These are phyloP conservation scores for Gossypium schwendimanii DNA, from an alignment of 441 rosid species.

Conservation along the genomic window DNA sequence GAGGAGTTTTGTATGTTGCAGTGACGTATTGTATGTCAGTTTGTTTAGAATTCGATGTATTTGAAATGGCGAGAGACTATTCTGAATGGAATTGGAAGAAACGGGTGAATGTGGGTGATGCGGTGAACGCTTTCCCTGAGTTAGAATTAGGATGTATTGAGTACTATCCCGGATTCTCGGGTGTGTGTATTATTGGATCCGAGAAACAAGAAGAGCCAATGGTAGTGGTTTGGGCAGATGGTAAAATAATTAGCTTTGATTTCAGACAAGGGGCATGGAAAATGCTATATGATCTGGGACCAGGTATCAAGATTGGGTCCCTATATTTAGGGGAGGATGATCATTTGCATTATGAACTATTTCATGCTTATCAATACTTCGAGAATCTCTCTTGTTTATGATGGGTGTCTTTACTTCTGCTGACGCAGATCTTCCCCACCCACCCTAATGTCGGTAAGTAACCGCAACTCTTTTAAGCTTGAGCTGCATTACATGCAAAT, in stretches of 20 bases:
- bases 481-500: not conserved
- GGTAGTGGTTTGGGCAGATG: not conserved
- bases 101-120: not conserved
- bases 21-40: not conserved
- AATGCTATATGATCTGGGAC: not conserved
- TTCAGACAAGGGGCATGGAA: not conserved
- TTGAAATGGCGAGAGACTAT: not conserved
- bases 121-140: not conserved
- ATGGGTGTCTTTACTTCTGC: not conserved
- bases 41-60: not conserved
- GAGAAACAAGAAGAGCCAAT: not conserved
- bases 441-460: not conserved
- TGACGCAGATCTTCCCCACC: not conserved
- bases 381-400: constrained; percentile 8
- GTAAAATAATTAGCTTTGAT: not conserved
- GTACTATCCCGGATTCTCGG: not conserved
- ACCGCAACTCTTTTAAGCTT: too few species aligned
- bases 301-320: not conserved
- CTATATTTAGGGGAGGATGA: not conserved
- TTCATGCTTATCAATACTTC: not conserved
- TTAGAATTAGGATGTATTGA: not conserved
- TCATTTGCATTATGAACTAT: not conserved
- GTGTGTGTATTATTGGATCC: not conserved
- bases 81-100: not conserved
- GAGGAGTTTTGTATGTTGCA: not conserved